Evolutionary conservation across 2,329 filamentous ascomycete species (phyloP).

Genomic region (Fusarium scirpi): DNA sequence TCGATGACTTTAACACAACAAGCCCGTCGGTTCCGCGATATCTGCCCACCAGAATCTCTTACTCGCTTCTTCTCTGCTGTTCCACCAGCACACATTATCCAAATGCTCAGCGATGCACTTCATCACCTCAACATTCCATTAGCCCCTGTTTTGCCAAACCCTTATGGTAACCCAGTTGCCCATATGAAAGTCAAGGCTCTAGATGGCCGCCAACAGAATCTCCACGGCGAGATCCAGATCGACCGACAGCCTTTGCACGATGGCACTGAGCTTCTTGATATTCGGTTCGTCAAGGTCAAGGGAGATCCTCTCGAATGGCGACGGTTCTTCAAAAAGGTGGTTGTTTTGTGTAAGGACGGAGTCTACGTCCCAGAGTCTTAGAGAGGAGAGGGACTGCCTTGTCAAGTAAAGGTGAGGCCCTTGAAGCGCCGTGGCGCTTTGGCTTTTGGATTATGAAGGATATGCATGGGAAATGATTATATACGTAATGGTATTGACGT

Average conservation of each 20-base stretch:
- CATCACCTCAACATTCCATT: conserved; percentile 87
- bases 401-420: conserved; percentile 11
- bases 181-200: conserved; percentile 79
- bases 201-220: conserved; percentile 76
- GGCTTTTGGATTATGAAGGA: conserved; percentile 4
- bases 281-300: conserved; percentile 93
- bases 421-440: not conserved
- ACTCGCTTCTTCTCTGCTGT: conserved; percentile 93
- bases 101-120: conserved; percentile 83
- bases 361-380: conserved; percentile 69
- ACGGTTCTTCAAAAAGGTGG: conserved; percentile 96
- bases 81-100: conserved; percentile 78
- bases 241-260: conserved; percentile 72
- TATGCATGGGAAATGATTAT: conserved; percentile 10
- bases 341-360: conserved; percentile 85
- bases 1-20: conserved; percentile 89
- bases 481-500: conserved; percentile 3
- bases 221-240: conserved; percentile 81
- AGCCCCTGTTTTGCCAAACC: conserved; percentile 60
- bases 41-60: conserved; percentile 86
- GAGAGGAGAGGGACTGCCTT: conserved; percentile 42
- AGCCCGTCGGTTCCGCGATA: conserved; percentile 88
- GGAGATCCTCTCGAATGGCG: conserved; percentile 98
- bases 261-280: conserved; percentile 76
- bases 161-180: conserved; percentile 67